Conservation (phyloP, 2,329 filamentous ascomycete species). For the Metarhizium anisopliae region DNA sequence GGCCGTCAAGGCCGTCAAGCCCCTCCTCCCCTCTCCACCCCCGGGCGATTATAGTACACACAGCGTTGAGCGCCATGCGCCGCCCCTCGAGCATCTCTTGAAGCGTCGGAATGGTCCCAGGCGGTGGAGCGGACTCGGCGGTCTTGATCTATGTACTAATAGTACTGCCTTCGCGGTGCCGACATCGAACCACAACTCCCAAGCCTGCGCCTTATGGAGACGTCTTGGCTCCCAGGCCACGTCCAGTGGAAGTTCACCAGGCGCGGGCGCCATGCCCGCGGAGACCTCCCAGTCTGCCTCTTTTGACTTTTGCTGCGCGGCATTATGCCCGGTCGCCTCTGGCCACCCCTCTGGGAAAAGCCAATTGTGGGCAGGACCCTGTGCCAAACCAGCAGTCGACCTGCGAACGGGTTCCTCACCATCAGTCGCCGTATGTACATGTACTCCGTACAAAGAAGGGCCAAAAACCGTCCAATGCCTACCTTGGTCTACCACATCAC, state of each 20-base stretch:
- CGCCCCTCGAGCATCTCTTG: not conserved
- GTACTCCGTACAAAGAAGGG: not conserved
- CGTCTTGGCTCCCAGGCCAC: no score
- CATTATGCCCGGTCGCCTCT: not conserved
- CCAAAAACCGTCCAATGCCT: not conserved
- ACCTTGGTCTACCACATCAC: not conserved
- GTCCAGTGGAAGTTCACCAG: not conserved
- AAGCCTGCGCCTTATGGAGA: not conserved
- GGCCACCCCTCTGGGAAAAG: not conserved
- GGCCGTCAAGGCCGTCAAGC: no score
- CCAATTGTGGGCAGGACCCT: not conserved
- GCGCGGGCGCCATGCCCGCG: not conserved
- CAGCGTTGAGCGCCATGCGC: not conserved
- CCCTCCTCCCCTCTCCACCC: not conserved
- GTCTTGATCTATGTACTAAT: not conserved
- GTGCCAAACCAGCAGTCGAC: not conserved
- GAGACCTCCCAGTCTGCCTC: not conserved
- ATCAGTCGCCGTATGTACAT: not conserved
- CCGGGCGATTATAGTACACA: not conserved
- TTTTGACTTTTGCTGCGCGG: not conserved
- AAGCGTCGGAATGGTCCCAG: not conserved
- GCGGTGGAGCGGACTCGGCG: constrained; percentile 7
- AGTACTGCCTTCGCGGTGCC: not conserved
- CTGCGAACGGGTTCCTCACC: not conserved
- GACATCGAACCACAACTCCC: not conserved